Conservation (phyloP, 257 asterid genomes). For the Nicotiana tomentosiformis region DNA sequence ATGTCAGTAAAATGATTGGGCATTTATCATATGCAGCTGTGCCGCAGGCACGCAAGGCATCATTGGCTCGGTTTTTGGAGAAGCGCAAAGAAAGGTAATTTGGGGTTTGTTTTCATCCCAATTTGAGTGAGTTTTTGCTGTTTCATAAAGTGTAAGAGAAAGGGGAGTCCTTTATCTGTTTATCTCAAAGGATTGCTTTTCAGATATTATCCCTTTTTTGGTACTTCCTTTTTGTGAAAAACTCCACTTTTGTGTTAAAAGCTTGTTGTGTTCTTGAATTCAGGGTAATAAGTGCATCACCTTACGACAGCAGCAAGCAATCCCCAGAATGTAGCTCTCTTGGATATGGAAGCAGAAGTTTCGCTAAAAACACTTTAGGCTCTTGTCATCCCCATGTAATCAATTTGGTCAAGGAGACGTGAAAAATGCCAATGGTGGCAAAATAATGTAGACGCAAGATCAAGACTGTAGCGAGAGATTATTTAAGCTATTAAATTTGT, state of each 20-base stretch:
- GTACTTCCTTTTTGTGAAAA: neutral
- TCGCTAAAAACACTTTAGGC: slow-evolving; percentile 41
- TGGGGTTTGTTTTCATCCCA: neutral
- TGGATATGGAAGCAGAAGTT: slow-evolving; percentile 33
- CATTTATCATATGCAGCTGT: slow-evolving; percentile 43
- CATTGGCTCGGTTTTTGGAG: slow-evolving; percentile 87
- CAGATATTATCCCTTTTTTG: neutral
- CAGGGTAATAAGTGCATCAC: slow-evolving; percentile 52
- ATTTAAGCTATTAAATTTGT: neutral
- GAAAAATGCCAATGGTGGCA: slow-evolving; percentile 8
- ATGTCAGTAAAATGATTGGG: neutral
- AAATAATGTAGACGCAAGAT: slow-evolving; percentile 19
- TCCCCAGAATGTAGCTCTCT: slow-evolving; percentile 37
- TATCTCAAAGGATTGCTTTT: neutral
- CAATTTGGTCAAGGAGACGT: slow-evolving; percentile 17
- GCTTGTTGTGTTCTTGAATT: neutral
- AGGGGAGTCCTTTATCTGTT: too few species aligned
- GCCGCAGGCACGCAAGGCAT: slow-evolving; percentile 85
- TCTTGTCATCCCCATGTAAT: slow-evolving; percentile 37
- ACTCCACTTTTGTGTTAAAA: neutral
- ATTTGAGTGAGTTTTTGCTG: neutral
- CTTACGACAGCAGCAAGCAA: slow-evolving; percentile 37
- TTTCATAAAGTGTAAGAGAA: neutral
- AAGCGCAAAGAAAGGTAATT: slow-evolving; percentile 88
- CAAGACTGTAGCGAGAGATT: neutral